Percentiles rank a stretch among this genome's conserved stretches.
phyloP scores from a whole-genome alignment of 768 basidiomycete species.

The Tricholoma bakamatsutake region DNA sequence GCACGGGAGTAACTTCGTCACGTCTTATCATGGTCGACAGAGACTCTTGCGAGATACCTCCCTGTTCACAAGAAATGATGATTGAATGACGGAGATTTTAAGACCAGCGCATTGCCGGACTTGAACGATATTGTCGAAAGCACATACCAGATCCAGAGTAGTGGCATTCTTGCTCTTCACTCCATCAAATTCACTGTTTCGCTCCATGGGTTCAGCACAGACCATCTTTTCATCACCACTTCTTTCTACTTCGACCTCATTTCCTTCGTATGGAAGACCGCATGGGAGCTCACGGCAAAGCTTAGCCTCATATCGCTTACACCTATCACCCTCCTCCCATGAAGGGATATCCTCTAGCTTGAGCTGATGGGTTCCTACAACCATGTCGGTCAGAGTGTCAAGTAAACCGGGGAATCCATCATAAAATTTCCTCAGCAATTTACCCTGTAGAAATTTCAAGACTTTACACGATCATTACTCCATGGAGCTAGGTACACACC shows the following conservation, averaged over 20 bases:
- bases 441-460: slow-evolving; percentile 40
- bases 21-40: slow-evolving; percentile 68
- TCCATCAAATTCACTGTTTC: background rate
- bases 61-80: slow-evolving; percentile 32
- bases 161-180: slow-evolving; percentile 1
- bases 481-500: slow-evolving; percentile 19
- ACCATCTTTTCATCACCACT: background rate
- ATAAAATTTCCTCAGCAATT: slow-evolving; percentile 53
- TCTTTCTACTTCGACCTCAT: background rate
- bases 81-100: background rate
- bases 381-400: slow-evolving; percentile 35
- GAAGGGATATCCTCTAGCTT: slow-evolving; percentile 51
- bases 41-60: slow-evolving; percentile 67
- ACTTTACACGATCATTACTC: background rate
- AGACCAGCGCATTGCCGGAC: background rate
- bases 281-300: slow-evolving; percentile 49
- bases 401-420: slow-evolving; percentile 41
- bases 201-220: background rate
- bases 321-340: slow-evolving; percentile 42
- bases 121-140: background rate
- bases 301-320: slow-evolving; percentile 38
- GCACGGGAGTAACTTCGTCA: slow-evolving; percentile 58
- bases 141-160: slow-evolving; percentile 11
- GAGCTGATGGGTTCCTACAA: slow-evolving; percentile 46
- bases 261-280: slow-evolving; percentile 6